These are phyloP conservation scores for Crassisporium funariophilum DNA, from an alignment of 768 basidiomycete species.

Conservation along the genomic window DNA sequence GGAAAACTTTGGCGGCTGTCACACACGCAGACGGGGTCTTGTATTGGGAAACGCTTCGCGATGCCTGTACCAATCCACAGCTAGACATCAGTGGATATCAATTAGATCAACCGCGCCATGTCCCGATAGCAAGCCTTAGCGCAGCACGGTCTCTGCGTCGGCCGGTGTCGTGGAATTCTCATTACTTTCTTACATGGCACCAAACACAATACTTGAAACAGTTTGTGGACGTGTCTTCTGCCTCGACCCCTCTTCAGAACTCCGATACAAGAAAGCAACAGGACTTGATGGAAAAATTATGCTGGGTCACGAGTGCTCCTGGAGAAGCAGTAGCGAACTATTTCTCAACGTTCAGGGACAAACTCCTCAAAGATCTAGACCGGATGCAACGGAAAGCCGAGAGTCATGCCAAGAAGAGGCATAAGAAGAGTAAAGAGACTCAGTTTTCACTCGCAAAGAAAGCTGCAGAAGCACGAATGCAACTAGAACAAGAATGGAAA, in stretches of 20 bases:
- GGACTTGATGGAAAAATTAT: constrained; percentile 46
- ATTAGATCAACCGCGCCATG: constrained; percentile 5
- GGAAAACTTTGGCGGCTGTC: constrained; percentile 48
- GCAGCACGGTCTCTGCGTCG: constrained; percentile 59
- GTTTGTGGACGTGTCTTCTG: constrained; percentile 44
- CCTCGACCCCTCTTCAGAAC: constrained; percentile 52
- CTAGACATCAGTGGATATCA: constrained; percentile 15
- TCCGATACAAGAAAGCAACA: constrained; percentile 37
- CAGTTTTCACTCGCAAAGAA: constrained; percentile 61
- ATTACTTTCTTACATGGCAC: constrained; percentile 66
- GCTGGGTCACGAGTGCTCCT: constrained; percentile 60
- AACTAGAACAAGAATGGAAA: constrained; percentile 70
- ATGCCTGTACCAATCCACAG: constrained; percentile 43
- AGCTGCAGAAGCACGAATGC: constrained; percentile 59
- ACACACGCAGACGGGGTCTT: constrained; percentile 39
- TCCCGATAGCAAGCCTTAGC: constrained; percentile 24
- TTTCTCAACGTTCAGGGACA: constrained; percentile 42
- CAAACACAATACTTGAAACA: constrained; percentile 67
- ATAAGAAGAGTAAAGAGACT: constrained; percentile 37
- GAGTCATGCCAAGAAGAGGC: constrained; percentile 36
- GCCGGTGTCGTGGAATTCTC: constrained; percentile 56
- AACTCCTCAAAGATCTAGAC: constrained; percentile 43
- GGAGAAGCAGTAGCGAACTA: constrained; percentile 45
- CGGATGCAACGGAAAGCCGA: constrained; percentile 38
- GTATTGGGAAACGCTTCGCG: constrained; percentile 63